phyloP scores from a whole-genome alignment of 208 protist species.

The Trichomonas gallinae region DNA sequence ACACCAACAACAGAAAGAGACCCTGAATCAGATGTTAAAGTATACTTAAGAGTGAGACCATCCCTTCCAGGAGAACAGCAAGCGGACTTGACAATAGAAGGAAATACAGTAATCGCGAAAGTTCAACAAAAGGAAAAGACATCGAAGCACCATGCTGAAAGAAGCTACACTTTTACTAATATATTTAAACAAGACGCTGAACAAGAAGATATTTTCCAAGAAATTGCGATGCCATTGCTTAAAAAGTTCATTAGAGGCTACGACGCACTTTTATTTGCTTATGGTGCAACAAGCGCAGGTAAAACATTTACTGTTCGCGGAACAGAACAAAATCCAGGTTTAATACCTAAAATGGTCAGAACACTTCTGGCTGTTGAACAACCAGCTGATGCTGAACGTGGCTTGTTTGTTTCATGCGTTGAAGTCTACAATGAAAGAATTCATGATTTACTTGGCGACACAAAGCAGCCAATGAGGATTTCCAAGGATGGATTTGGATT shows the following conservation, averaged over 20 bases:
- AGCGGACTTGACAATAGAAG: neutral
- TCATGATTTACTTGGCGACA: neutral
- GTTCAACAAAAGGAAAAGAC: neutral
- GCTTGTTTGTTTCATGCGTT: neutral
- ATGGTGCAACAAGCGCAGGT: constrained; percentile 13
- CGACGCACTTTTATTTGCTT: neutral
- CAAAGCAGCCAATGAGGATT: neutral
- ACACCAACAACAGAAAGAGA: neutral
- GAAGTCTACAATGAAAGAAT: constrained; percentile 11
- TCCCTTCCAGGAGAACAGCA: neutral
- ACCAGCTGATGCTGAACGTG: neutral
- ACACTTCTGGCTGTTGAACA: neutral
- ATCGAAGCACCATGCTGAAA: neutral
- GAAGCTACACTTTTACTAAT: neutral
- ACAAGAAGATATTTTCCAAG: neutral
- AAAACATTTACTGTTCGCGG: neutral
- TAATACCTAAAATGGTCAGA: neutral
- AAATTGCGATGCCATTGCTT: constrained; percentile 2
- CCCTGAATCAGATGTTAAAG: neutral
- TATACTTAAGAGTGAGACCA: constrained; percentile 9
- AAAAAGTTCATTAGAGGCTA: neutral
- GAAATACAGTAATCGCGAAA: neutral
- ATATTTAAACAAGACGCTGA: neutral
- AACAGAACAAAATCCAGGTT: neutral
- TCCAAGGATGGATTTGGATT: neutral